phyloP scores from a whole-genome alignment of 1,284 basidiomycete species.

The Mycosarcoma mackinlayi region DNA sequence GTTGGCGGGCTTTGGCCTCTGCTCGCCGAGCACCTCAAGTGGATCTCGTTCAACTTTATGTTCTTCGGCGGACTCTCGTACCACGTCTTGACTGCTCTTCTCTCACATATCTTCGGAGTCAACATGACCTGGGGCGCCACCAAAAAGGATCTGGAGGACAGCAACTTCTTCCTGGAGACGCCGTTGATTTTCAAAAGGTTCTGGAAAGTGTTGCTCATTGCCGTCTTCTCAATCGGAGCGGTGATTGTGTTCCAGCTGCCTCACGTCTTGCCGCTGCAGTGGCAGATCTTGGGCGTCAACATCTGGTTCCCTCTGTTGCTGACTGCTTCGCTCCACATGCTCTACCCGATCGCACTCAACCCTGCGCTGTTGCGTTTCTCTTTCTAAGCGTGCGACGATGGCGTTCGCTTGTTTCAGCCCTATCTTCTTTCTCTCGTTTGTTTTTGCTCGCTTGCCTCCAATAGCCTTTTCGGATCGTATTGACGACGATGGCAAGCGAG shows the following conservation, averaged over 20 bases:
- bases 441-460: no score
- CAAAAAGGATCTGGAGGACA: slow-evolving; percentile 49
- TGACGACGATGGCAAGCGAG: no score
- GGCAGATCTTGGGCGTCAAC: slow-evolving; percentile 70
- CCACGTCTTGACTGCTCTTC: slow-evolving; percentile 75
- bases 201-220: slow-evolving; percentile 72
- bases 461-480: no score
- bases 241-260: slow-evolving; percentile 56
- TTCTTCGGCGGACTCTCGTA: slow-evolving; percentile 42
- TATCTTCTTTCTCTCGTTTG: neutral
- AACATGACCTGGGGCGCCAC: slow-evolving; percentile 78
- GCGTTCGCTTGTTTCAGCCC: no score
- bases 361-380: slow-evolving; percentile 54
- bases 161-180: slow-evolving; percentile 86
- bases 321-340: slow-evolving; percentile 23
- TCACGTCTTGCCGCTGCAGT: slow-evolving; percentile 73
- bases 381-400: slow-evolving; percentile 43
- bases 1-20: slow-evolving; percentile 73
- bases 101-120: slow-evolving; percentile 83
- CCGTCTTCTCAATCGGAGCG: slow-evolving; percentile 73
- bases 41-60: slow-evolving; percentile 75
- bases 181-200: slow-evolving; percentile 74
- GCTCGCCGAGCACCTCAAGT: slow-evolving; percentile 77
- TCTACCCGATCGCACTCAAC: slow-evolving; percentile 53
- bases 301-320: slow-evolving; percentile 32